These are phyloP conservation scores for Botryotinia narcissicola DNA, from an alignment of 2,329 filamentous ascomycete genomes.

Conservation along the genomic window DNA sequence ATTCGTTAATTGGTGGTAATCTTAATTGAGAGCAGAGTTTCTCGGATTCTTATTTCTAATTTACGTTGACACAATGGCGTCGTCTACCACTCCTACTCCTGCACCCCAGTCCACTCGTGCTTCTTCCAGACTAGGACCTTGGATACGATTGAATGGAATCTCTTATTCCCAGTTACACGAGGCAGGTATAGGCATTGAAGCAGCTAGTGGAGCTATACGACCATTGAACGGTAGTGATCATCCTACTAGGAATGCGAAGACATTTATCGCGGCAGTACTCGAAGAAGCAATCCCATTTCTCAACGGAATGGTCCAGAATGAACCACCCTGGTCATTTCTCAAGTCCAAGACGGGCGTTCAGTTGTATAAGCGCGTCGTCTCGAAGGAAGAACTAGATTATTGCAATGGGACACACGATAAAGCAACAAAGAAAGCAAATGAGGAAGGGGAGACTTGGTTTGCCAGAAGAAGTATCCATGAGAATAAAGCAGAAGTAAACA, in stretches of 20 bases:
- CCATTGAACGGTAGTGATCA: conserved; percentile 12
- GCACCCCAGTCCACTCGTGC: conserved; percentile 23
- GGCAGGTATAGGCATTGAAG: conserved; percentile 30
- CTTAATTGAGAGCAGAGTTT: background rate
- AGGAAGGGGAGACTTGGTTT: conserved; percentile 58
- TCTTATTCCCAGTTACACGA: conserved; percentile 48
- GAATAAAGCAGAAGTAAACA: conserved; percentile 49
- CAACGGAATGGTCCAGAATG: conserved; percentile 50
- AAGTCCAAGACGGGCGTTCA: conserved; percentile 51
- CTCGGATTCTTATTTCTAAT: background rate
- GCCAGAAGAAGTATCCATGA: conserved; percentile 61
- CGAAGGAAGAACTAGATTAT: conserved; percentile 44
- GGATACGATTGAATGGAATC: conserved; percentile 55
- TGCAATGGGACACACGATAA: conserved; percentile 34
- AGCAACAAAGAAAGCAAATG: conserved; percentile 31
- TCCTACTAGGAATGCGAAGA: conserved; percentile 40
- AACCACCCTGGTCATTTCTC: conserved; percentile 47
- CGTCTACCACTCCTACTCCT: background rate
- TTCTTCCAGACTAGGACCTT: conserved; percentile 41
- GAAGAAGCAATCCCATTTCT: conserved; percentile 60
- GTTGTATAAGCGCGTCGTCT: conserved; percentile 51
- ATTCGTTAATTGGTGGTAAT: background rate
- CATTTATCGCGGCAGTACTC: conserved; percentile 53
- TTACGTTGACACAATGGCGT: background rate
- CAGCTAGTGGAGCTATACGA: conserved; percentile 22